Percentiles rank a stretch among this genome's conserved stretches.
Evolutionary conservation across 2,329 filamentous ascomycete species (phyloP).

Genomic region (Beauveria medogensis): DNA sequence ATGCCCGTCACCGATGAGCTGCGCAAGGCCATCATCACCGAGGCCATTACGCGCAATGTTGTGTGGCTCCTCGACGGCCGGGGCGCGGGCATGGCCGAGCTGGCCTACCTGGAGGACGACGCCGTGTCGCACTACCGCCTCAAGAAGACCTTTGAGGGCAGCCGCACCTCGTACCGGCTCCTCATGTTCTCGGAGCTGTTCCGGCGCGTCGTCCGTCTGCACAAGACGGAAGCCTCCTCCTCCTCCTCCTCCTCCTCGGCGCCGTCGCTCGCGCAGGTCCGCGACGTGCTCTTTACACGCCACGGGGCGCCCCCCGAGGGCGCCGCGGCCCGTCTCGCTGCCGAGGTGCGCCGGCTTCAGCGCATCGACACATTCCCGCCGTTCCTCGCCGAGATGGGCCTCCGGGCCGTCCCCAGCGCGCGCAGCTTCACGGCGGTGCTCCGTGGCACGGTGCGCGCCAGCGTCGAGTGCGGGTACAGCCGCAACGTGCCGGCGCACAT

Average conservation of each 20-base stretch:
- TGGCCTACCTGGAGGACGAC: slow-evolving; percentile 36
- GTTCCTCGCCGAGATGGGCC: slow-evolving; percentile 36
- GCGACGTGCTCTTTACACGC: slow-evolving; percentile 36
- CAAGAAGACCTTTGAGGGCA: slow-evolving; percentile 36
- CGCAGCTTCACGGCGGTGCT: too few species aligned
- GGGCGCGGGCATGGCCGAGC: slow-evolving; percentile 31
- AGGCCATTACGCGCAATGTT: slow-evolving; percentile 42
- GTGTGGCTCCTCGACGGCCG: slow-evolving; percentile 39
- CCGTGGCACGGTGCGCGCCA: too few species aligned
- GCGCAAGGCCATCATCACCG: slow-evolving; percentile 35
- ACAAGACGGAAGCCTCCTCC: too few species aligned
- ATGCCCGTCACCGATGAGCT: slow-evolving; percentile 30
- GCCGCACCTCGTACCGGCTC: slow-evolving; percentile 39
- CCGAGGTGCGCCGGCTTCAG: slow-evolving; percentile 36
- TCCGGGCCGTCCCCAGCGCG: slow-evolving; percentile 15
- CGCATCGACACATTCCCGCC: slow-evolving; percentile 31
- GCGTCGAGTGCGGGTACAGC: too few species aligned
- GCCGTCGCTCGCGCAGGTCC: slow-evolving; percentile 27
- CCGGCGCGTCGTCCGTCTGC: slow-evolving; percentile 19
- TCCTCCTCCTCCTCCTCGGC: neutral
- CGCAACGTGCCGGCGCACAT: neutral
- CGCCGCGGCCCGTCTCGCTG: slow-evolving; percentile 30
- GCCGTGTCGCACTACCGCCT: slow-evolving; percentile 37
- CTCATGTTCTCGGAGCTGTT: slow-evolving; percentile 36
- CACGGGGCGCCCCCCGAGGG: slow-evolving; percentile 37